Evolutionary conservation across 345 rosid genomes (phyloP), one percentile per base, ranked within the genome.

Genomic region (Abelmoschus esculentus): DNA sequence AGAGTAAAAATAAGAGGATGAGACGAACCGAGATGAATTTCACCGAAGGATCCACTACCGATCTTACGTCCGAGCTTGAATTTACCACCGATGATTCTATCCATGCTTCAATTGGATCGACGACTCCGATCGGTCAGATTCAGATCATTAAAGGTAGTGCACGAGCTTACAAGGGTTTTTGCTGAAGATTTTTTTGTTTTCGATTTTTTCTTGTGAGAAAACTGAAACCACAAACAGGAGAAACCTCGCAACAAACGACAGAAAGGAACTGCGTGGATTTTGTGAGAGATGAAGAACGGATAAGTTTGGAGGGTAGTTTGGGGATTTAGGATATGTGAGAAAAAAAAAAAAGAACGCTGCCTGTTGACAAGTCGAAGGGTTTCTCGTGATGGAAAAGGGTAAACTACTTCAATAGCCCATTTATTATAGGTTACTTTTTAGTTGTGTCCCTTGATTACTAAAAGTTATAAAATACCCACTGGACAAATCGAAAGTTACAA

Each of bases 11-110:
- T 38, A 19, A 3, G 12, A 17, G 6, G 13, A 7, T 17, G 44
- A 36, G 1, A 84, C 81, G 8, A n/a, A 90, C 97, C 98, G 14
- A 89, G 90, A 78, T 68, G 87, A 67, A 93, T 93, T 81, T 93
- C 96, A 36, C 98, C 98, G 79, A 89, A 93, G 40, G 98, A 93
- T 77, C 98, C 98, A 72, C 93, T 81, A 72, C 98, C 98, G 86
- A 93, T 89, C 85, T 87, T 89, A 26, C 96, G 87, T 55, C 91
- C 97, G 72, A 93, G 92, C 87, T 89, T 90, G 78, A 77, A 89
- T 80, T 90, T 90, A 59, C 92, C 91, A 52, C 98, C 98, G 83
- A 91, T 83, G 75, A 86, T 77, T 57, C 97, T 87, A 69, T 86
- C 90, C 92, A 87, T 87, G 70, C 40, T 63, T 72, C 62, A 13